Evolutionary conservation across 148 eudicot genomes (phyloP).

Genomic region (Silene uniflora): DNA sequence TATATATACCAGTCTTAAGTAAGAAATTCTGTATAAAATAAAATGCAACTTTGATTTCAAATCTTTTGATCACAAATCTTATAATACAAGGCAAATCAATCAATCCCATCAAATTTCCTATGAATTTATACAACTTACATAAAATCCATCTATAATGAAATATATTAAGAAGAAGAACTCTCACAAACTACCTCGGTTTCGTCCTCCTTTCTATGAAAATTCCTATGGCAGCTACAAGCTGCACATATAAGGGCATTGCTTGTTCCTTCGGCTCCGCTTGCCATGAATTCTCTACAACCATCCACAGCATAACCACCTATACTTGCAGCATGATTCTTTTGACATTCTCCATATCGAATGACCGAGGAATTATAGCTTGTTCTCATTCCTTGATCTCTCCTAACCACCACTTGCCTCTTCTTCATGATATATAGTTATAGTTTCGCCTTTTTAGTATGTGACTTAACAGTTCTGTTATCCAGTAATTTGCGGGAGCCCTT

Average conservation of each 20-base stretch:
- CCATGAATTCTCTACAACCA: constrained; percentile 82
- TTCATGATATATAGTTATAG: constrained; percentile 26
- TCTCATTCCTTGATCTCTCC: constrained; percentile 31
- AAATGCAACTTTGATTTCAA: neutral
- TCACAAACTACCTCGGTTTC: constrained; percentile 51
- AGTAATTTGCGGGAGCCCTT: no score
- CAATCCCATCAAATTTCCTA: constrained; percentile 13
- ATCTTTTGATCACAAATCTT: constrained; percentile 9
- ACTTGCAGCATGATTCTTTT: constrained; percentile 75
- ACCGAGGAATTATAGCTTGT: constrained; percentile 21
- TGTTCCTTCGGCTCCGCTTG: constrained; percentile 54
- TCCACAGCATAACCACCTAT: constrained; percentile 83
- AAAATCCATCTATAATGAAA: neutral
- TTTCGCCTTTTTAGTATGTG: no score
- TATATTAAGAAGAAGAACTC: constrained; percentile 30
- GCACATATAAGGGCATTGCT: constrained; percentile 51
- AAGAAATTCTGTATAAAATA: neutral
- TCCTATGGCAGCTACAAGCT: constrained; percentile 80
- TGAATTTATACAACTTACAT: constrained; percentile 14
- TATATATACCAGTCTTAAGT: no score
- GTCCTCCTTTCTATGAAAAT: constrained; percentile 58
- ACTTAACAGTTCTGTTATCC: no score
- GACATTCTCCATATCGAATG: constrained; percentile 55
- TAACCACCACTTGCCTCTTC: constrained; percentile 58
- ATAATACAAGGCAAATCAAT: constrained; percentile 5